Conservation (phyloP, 176 grass and related monocot species). For the Elymus sibiricus region DNA sequence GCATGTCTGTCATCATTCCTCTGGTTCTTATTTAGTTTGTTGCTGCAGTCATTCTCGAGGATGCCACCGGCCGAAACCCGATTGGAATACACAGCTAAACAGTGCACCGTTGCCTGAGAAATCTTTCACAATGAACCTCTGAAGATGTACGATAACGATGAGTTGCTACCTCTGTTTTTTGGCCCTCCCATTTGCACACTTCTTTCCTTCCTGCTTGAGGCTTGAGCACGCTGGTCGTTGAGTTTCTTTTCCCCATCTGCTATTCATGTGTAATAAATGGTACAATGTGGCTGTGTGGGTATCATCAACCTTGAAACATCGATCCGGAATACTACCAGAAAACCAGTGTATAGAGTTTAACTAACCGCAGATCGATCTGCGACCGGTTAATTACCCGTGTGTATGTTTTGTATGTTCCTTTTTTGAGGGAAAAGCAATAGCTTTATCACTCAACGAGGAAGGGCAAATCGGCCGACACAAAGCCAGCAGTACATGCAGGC, state of each 20-base stretch:
- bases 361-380: neutral
- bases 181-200: neutral
- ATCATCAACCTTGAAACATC: constrained; percentile 1
- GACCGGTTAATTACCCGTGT: too few species aligned
- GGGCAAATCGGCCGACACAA: neutral
- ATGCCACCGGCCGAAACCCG: neutral
- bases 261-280: constrained; percentile 24
- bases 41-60: constrained; percentile 20
- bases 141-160: constrained; percentile 7
- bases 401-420: neutral
- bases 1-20: neutral
- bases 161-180: neutral
- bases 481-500: neutral
- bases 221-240: neutral
- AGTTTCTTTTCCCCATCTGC: neutral
- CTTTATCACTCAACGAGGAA: neutral
- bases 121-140: neutral
- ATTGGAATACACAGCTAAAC: neutral
- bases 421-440: neutral
- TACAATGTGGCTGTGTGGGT: neutral
- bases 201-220: neutral
- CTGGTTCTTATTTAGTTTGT: constrained; percentile 2
- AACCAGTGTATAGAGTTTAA: neutral
- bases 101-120: neutral
- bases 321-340: neutral